Evolutionary conservation across 257 asterid genomes (phyloP).

Genomic region (Cynanchum wilfordii): DNA sequence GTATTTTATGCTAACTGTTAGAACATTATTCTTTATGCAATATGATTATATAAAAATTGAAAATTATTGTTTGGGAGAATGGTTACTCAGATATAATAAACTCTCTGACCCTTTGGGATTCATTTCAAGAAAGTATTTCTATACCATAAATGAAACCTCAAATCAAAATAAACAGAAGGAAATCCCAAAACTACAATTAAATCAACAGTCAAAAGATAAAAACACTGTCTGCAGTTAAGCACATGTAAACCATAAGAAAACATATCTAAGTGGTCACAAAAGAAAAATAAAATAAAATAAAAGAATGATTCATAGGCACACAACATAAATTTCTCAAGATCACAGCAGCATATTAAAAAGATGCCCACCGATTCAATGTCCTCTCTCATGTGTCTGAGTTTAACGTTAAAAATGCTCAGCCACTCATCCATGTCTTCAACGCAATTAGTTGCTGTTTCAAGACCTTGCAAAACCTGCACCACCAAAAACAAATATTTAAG

Average conservation of each 20-base stretch:
- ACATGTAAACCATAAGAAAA: background rate
- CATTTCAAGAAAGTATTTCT: background rate
- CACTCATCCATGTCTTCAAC: slow-evolving; percentile 99
- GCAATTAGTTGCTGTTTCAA: slow-evolving; percentile 70
- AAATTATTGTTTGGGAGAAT: background rate
- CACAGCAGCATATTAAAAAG: slow-evolving; percentile 12
- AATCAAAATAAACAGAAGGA: background rate
- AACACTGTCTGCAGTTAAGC: background rate
- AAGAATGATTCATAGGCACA: background rate
- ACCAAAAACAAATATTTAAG: slow-evolving; percentile 19
- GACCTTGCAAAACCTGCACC: slow-evolving; percentile 79
- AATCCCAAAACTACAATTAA: background rate
- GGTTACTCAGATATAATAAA: background rate
- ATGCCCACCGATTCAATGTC: slow-evolving; percentile 87
- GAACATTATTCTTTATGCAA: background rate
- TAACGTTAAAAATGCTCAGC: slow-evolving; percentile 87
- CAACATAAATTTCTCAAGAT: slow-evolving; percentile 1
- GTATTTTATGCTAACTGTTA: background rate
- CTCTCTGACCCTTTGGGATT: background rate
- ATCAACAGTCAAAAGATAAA: background rate
- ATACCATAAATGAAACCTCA: background rate
- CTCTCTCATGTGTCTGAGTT: slow-evolving; percentile 99
- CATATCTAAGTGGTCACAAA: background rate
- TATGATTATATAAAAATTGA: background rate
- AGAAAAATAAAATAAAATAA: background rate